Conservation (phyloP, 2,329 filamentous ascomycete species). For the Penicillium decumbens region DNA sequence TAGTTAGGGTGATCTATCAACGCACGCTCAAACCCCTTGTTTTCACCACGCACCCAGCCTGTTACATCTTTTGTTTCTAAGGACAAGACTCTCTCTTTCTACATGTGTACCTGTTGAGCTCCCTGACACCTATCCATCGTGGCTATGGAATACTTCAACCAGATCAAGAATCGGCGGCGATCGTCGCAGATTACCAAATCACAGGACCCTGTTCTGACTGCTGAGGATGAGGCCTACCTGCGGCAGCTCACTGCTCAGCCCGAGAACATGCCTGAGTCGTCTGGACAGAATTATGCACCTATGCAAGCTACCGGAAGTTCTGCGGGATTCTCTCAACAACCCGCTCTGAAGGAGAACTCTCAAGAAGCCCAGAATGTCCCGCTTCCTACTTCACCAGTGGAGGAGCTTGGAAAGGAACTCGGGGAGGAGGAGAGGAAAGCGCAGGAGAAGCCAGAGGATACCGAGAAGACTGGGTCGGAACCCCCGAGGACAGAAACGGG, state of each 20-base stretch:
- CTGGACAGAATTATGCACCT: conserved; percentile 3
- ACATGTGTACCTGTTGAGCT: neutral
- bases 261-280: conserved; percentile 17
- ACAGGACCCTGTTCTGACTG: conserved; percentile 49
- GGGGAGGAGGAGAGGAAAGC: conserved; percentile 34
- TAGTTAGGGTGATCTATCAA: conserved; percentile 16
- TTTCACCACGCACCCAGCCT: too few relatives aligned
- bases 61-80: conserved; percentile 8
- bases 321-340: conserved; percentile 1
- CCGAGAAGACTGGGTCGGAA: conserved; percentile 14
- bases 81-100: neutral
- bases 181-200: conserved; percentile 30
- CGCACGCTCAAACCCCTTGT: conserved; percentile 14
- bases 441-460: conserved; percentile 20
- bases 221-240: conserved; percentile 59
- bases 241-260: conserved; percentile 47
- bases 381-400: conserved; percentile 48
- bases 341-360: conserved; percentile 31
- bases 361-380: conserved; percentile 46
- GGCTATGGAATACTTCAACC: conserved; percentile 43
- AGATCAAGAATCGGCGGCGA: conserved; percentile 39
- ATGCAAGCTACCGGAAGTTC: neutral
- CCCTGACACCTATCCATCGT: neutral
- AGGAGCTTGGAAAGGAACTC: conserved; percentile 36
- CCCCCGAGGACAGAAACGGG: conserved; percentile 16